Evolutionary conservation across 2,329 filamentous ascomycete genomes (phyloP), one percentile per base, ranked within the genome.

Genomic region (Botrytis fragariae): DNA sequence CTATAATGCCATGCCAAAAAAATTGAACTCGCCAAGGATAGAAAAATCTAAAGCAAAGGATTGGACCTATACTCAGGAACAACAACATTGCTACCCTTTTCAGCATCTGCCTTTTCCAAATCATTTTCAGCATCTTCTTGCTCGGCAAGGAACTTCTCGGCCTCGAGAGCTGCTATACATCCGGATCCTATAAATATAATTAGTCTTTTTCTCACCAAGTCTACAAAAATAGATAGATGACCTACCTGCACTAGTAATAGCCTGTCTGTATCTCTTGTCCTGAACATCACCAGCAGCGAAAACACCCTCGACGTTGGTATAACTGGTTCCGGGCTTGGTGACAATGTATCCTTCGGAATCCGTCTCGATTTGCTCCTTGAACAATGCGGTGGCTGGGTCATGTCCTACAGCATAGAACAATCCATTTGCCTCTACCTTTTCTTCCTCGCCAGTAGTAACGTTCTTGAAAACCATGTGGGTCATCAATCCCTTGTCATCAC

Each of bases 371-470:
- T 98, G 94, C 70, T 89, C 94, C 88, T 96, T 97, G 84, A 99
- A 92, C 59, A 99, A 87, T n/a, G 84, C 81, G 0, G 94, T 98
- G 67, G 96, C 97, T 20, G 96, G 96, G 82, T 98, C 95, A 84
- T 99, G 96, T 37, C 96, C 96, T 71, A 99, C 92, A 80, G 97
- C 96, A 83, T 99, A 99, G 85, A 99, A 99, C 37, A 99, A 87
- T 42, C 96, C 96, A 83, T 92, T 97, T 69, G 95, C 95, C 78
- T 94, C 90, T 67, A 98, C 85, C n/a, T 91, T 91, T 86, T 97
- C 92, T 82, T 92, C 89, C 82, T 90, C 84, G 75, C 93, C 94
- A 35, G 90, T 93, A 79, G 87, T 84, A 74, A 90, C 90, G 84
- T 98, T 89, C 87, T 93, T 93, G 82, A 99, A 87, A 71, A 92